Evolutionary conservation across 2,329 filamentous ascomycete genomes (phyloP).

Genomic region (Pseudogymnoascus sp.): DNA sequence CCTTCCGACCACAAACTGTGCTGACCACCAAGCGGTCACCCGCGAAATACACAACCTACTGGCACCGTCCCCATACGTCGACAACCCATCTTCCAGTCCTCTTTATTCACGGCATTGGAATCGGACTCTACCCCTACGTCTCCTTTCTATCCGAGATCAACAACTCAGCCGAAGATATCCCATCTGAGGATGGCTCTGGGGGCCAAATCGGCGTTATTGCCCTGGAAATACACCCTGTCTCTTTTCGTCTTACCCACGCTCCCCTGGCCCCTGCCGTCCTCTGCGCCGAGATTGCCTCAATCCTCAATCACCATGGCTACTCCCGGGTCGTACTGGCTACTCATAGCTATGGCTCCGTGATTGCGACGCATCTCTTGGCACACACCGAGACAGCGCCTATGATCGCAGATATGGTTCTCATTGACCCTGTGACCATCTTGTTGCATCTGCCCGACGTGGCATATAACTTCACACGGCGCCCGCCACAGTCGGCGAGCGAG

Average conservation of each 20-base stretch:
- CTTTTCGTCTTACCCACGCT: slow-evolving; percentile 47
- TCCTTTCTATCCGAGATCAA: slow-evolving; percentile 48
- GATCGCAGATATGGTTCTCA: slow-evolving; percentile 45
- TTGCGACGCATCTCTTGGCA: slow-evolving; percentile 49
- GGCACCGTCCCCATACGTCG: slow-evolving; percentile 54
- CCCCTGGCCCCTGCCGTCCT: slow-evolving; percentile 42
- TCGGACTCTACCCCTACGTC: slow-evolving; percentile 51
- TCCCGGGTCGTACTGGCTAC: slow-evolving; percentile 46
- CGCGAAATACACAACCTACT: slow-evolving; percentile 47
- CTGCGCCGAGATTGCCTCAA: slow-evolving; percentile 43
- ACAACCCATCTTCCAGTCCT: slow-evolving; percentile 48
- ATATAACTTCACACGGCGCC: slow-evolving; percentile 50
- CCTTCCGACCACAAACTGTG: slow-evolving; percentile 44
- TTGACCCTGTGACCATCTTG: slow-evolving; percentile 54
- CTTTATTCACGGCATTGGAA: slow-evolving; percentile 58
- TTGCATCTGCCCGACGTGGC: slow-evolving; percentile 56
- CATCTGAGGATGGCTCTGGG: slow-evolving; percentile 29
- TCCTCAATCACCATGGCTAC: slow-evolving; percentile 44
- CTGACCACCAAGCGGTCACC: slow-evolving; percentile 40
- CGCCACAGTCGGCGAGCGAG: slow-evolving; percentile 45
- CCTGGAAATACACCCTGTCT: slow-evolving; percentile 52
- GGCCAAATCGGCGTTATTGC: slow-evolving; percentile 51
- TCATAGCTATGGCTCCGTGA: slow-evolving; percentile 47
- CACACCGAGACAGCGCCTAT: slow-evolving; percentile 28
- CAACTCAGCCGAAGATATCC: slow-evolving; percentile 25